phyloP scores from a whole-genome alignment of 2,329 filamentous ascomycete species.

The Pseudogymnoascus sp. region DNA sequence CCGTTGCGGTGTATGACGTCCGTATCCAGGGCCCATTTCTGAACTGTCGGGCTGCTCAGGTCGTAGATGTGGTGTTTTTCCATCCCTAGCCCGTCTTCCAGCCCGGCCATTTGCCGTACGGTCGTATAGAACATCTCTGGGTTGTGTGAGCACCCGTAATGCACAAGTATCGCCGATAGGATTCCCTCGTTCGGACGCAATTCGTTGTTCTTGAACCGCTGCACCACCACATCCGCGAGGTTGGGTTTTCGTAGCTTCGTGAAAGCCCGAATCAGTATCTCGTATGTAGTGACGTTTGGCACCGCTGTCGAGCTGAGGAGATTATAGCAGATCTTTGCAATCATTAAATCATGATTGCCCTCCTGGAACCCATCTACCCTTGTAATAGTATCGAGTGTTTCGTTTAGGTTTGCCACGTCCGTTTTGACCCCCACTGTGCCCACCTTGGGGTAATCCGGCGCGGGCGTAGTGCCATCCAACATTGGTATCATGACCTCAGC shows the following conservation, averaged over 20 bases:
- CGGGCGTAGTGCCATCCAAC: background rate
- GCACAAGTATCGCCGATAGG: conserved; percentile 23
- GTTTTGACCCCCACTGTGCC: background rate
- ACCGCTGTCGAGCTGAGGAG: conserved; percentile 53
- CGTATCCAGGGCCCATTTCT: conserved; percentile 20
- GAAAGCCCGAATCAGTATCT: conserved; percentile 62
- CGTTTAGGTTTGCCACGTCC: background rate
- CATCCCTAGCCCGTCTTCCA: conserved; percentile 15
- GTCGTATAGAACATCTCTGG: conserved; percentile 19
- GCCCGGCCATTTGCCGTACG: conserved; percentile 23
- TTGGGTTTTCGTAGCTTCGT: conserved; percentile 40
- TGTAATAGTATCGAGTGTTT: background rate
- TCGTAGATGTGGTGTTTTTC: conserved; percentile 12
- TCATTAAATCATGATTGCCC: conserved; percentile 19
- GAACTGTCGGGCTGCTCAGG: conserved; percentile 8
- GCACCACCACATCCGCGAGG: conserved; percentile 45
- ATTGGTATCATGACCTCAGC: background rate
- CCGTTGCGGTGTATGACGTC: conserved; percentile 16
- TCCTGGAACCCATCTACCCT: background rate
- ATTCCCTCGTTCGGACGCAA: conserved; percentile 19
- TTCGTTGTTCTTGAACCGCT: conserved; percentile 20
- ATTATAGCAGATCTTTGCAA: conserved; percentile 49
- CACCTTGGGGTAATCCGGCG: background rate
- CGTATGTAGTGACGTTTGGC: conserved; percentile 62
- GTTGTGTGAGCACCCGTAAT: conserved; percentile 22